Evolutionary conservation across 768 basidiomycete species (phyloP), one percentile per base, ranked within the genome.

Genomic region (Cystofilobasidium bisporidii): DNA sequence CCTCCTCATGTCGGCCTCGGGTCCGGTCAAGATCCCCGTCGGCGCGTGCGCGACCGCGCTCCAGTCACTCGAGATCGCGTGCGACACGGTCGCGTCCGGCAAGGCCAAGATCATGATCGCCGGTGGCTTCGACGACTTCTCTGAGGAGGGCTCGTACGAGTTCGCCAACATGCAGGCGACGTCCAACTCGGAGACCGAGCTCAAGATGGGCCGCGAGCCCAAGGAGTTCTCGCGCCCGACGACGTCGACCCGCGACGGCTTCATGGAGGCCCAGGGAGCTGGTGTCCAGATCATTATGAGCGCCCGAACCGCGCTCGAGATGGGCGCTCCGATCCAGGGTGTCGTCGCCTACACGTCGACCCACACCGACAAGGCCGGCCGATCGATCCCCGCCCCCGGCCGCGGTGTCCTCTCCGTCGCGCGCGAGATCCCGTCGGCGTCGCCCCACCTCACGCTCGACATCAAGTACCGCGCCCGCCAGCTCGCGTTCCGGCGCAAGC

Each of bases 81-180:
- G 88, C 72, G 96, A 99, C 74, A 89, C 90, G 0, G 87, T 99
- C 71, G 77, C 94, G 41, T 88, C 88, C 10, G 89, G 93, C 70
- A 99, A 99, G 78, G 96, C 96, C 40, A 98, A 98, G 80, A 86
- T 99, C 75, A 99, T 99, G 96, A 86, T 99, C 69, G 89, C 94
- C 41, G 96, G 96, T 76, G 96, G 96, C 67, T 97, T 93, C 80
- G 96, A 99, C 74, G 96, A 99, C 76, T 84, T 98, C 76, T 89
- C 87, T 71, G 96, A 99, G 67, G 56, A 67, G 67, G 67, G 67
- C 40, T 68, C 67, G 22, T 68, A 68, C 61, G 67, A 68, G 61
- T 68, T 68, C 78, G 96, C 92, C 60, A 97, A 98, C 81, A 99
- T 99, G 96, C 96, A 97, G 79, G 96, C 96, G 0, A 99, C 96